Conservation (phyloP, 192 early-diverging fungal species). For the Backusella westeae region DNA sequence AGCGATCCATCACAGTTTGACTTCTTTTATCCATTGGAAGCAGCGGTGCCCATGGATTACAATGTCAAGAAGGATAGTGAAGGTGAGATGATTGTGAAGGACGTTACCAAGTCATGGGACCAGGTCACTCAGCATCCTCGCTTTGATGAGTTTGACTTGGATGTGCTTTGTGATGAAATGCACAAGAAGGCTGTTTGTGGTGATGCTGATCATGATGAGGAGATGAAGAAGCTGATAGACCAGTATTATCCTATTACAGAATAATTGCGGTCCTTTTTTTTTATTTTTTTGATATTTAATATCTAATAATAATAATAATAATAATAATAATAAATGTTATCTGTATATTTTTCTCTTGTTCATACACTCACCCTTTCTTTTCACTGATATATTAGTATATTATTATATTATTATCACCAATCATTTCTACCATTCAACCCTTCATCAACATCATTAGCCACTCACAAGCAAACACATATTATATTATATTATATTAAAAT, state of each 20-base stretch:
- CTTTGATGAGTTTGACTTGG: slow-evolving; percentile 57
- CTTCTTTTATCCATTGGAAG: not conserved
- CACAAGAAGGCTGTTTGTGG: slow-evolving; percentile 55
- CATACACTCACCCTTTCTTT: too few species aligned
- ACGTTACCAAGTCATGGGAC: slow-evolving; percentile 51
- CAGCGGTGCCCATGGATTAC: not conserved
- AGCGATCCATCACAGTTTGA: not conserved
- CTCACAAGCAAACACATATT: not conserved
- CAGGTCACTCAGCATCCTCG: slow-evolving; percentile 48
- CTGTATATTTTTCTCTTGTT: too few species aligned
- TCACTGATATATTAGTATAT: too few species aligned
- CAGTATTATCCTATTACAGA: not conserved
- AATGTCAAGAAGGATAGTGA: not conserved
- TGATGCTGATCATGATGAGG: slow-evolving; percentile 4
- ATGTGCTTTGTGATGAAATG: slow-evolving; percentile 48
- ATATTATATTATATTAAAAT: not conserved
- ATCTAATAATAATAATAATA: not conserved
- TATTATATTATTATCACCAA: too few species aligned
- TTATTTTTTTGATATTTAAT: not conserved
- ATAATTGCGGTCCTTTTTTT: not conserved
- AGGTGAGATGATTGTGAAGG: not conserved
- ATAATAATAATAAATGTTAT: not conserved
- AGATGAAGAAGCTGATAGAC: slow-evolving; percentile 6
- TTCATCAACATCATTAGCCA: not conserved
- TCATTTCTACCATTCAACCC: too few species aligned